Evolutionary conservation across 257 asterid species (phyloP).

Genomic region (Solanum appendiculatum): DNA sequence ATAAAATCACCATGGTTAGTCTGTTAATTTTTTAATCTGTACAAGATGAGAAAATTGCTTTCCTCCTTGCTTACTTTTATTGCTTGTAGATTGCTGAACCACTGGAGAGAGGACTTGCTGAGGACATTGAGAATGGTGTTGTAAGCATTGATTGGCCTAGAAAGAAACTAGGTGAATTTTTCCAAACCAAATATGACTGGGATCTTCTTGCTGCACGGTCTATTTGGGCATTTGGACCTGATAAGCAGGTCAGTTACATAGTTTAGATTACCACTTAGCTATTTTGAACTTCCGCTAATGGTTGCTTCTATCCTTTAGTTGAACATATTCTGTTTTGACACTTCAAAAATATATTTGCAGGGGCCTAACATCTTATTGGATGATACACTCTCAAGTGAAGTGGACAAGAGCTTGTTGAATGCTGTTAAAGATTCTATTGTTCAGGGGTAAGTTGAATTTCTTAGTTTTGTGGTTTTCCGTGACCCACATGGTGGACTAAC

Average conservation of each 20-base stretch:
- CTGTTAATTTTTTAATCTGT: background rate
- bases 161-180: slow-evolving; percentile 85
- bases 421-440: slow-evolving; percentile 91
- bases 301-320: background rate
- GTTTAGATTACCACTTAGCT: background rate
- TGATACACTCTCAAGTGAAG: slow-evolving; percentile 95
- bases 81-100: slow-evolving; percentile 84
- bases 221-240: slow-evolving; percentile 99
- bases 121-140: slow-evolving; percentile 86
- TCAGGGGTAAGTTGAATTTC: slow-evolving; percentile 63
- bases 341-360: slow-evolving; percentile 22
- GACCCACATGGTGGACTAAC: slow-evolving; percentile 3
- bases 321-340: background rate
- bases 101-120: slow-evolving; percentile 95
- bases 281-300: background rate
- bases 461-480: background rate
- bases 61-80: background rate
- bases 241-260: slow-evolving; percentile 59
- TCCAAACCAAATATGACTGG: slow-evolving; percentile 94
- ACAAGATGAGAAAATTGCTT: background rate
- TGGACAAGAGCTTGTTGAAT: slow-evolving; percentile 75
- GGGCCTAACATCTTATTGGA: slow-evolving; percentile 94
- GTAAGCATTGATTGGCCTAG: slow-evolving; percentile 92
- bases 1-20: slow-evolving; percentile 93
- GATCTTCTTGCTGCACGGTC: slow-evolving; percentile 98